Evolutionary conservation across 2,329 filamentous ascomycete species (phyloP), one percentile per base, ranked within the genome.

Genomic region (Ramularia endophylla): DNA sequence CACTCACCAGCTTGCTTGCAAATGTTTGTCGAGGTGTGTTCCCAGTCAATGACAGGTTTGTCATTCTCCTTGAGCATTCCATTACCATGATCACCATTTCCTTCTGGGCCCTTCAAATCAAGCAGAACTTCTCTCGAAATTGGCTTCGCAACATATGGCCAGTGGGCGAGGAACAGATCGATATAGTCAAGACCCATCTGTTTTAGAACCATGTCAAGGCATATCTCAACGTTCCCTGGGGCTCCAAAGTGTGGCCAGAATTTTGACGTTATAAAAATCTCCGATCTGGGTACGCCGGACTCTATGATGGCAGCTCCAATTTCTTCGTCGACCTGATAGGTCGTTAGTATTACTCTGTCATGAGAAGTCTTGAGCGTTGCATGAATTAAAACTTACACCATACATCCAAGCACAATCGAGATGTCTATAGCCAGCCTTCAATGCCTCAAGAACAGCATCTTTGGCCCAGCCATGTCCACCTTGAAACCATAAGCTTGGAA

Each of bases 141-240:
- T 8, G 46, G 44, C 25, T 53, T 48, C 32, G 43, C 43, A 8
- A 50, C 49, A 12, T 46, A 39, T 6, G 56, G 70, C 12, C 69
- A 69, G 38, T 72, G 66, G 2, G 70, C 63, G 7, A 69, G 57
- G 38, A 65, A 67, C 33, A 67, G 58, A 41, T 69, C 66, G 11
- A 69, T 57, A 41, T 65, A 66, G 4, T 69, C 61, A 5, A 72
- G 50, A 0, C 61, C 59, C 29, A 70, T 57, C 8, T 63, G 53
- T 31, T 61, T 44, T 7, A 71, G 52, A 15, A 65, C 66, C 12
- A 58, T 58, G 36, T 61, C 56, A 17, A 70, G 60, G 31, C 49
- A 54, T 4, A 53, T 39, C 32, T 54, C 54, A 8, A 56, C 48
- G 38, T 52, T 51, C 12, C 52, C 50, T 5, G 51, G 54, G 20